Evolutionary conservation across 23 red algal species (phyloP).

Genomic region (Agarophyton chilense): DNA sequence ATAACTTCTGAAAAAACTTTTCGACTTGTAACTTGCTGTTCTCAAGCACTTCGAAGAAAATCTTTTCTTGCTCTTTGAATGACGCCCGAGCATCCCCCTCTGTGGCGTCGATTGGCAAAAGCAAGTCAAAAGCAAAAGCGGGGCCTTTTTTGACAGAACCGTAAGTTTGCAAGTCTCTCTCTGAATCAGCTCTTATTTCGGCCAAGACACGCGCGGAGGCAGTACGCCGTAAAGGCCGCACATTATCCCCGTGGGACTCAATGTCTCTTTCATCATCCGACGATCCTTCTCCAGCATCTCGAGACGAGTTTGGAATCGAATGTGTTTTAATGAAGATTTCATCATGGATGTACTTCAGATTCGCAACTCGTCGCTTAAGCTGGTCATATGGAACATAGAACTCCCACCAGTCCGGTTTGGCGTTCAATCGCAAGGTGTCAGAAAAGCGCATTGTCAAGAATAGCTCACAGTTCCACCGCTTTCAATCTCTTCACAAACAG

Average conservation of each 20-base stretch:
- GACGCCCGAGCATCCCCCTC: neutral
- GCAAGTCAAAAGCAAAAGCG: neutral
- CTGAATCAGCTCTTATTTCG: constrained; percentile 14
- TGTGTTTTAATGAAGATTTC: constrained; percentile 12
- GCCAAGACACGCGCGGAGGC: constrained; percentile 14
- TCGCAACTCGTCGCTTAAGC: constrained; percentile 40
- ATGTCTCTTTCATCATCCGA: constrained; percentile 23
- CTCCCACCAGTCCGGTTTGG: constrained; percentile 58
- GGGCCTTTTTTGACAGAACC: neutral
- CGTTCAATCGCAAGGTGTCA: constrained; percentile 58
- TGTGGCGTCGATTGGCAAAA: constrained; percentile 2
- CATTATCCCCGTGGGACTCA: neutral
- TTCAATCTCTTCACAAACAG: neutral
- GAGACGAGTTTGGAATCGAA: neutral
- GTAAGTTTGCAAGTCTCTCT: neutral
- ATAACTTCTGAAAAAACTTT: constrained; percentile 18
- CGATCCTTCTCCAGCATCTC: neutral
- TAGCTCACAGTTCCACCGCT: neutral
- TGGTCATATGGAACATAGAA: constrained; percentile 72
- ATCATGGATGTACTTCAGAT: constrained; percentile 28
- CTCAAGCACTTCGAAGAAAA: constrained; percentile 36
- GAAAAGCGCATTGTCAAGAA: constrained; percentile 39
- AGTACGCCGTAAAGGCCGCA: neutral
- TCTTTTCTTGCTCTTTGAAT: constrained; percentile 21
- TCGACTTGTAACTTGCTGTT: constrained; percentile 27